Evolutionary conservation across 2,329 filamentous ascomycete species (phyloP), one percentile per base, ranked within the genome.

Genomic region (Macrophomina pseudophaseolina): DNA sequence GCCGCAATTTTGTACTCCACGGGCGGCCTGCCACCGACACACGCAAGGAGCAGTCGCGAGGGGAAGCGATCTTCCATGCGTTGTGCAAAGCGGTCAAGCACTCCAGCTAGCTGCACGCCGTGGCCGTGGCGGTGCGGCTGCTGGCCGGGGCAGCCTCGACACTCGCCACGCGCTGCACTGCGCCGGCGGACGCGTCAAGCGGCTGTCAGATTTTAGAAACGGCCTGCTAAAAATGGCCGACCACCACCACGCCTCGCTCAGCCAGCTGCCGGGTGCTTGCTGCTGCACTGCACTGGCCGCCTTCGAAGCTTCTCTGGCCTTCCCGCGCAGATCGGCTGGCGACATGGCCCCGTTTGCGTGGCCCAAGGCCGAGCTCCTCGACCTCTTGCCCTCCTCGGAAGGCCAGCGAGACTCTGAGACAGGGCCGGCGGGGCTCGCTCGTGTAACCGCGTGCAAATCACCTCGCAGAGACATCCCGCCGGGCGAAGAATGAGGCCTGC

Each of bases 371-470:
- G 40, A 23, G n/a, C 53, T 38, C 11, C n/a, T 30, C 53, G 35
- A 54, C 16, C 46, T 16, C 32, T 28, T 60, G 42, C 58, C 58
- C 58, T 33, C 44, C 32, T 30, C 58, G 58, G 58, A 49, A 62
- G 58, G 42, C 49, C 54, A 46, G 54, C 7, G 23, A n/a, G 11
- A 59, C 40, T 16, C 56, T 48, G 56, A 60, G 56, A 60, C 56
- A 48, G 56, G 53, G 28, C 42, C 56, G 58, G 58, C 58, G 58
- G 58, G 58, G 58, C 58, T 30, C 28, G 38, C 58, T 62, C 58
- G 58, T 62, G 58, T 62, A 49, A 49, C 58, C 40, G 54, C 54
- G 40, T 46, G 54, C 54, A 59, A 54, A 46, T 49, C 58, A 62
- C 44, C 23, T 33, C 58, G 23, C 32, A 12, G 56, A 23, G 32